Evolutionary conservation across 805 yeast genomes (phyloP).

Genomic region (Myxozyma neotropica): DNA sequence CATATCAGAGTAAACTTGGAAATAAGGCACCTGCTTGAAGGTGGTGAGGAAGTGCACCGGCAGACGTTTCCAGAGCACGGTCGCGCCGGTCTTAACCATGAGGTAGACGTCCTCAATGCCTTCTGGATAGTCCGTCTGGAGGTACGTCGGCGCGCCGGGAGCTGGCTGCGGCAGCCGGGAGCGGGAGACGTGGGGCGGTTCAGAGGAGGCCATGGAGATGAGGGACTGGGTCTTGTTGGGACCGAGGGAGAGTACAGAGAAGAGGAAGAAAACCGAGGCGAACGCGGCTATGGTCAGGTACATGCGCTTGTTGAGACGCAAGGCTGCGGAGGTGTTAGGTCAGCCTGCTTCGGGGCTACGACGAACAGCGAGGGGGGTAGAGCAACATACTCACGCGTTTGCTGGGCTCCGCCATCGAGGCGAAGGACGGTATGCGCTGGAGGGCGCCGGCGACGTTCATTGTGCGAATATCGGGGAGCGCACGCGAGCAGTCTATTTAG

Average conservation of each 20-base stretch:
- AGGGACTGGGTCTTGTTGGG: conserved; percentile 16
- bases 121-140: conserved; percentile 14
- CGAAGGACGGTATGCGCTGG: conserved; percentile 1
- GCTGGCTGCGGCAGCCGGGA: conserved; percentile 6
- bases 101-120: conserved; percentile 34
- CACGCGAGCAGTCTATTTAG: background rate
- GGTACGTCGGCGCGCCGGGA: background rate
- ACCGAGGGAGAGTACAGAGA: conserved; percentile 12
- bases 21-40: conserved; percentile 38
- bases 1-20: conserved; percentile 43
- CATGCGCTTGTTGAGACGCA: conserved; percentile 16
- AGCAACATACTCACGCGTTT: background rate
- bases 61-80: conserved; percentile 43
- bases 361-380: no score
- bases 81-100: conserved; percentile 43
- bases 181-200: conserved; percentile 9
- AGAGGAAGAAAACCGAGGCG: background rate
- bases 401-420: background rate
- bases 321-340: background rate
- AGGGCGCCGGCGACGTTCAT: background rate
- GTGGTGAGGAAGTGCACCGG: conserved; percentile 45
- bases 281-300: conserved; percentile 1
- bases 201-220: conserved; percentile 10
- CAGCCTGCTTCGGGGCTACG: no score
- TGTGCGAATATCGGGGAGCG: background rate